Evolutionary conservation across 306 rosid species (phyloP), one percentile per base, ranked within the genome.

Genomic region (Prunus mongolica): DNA sequence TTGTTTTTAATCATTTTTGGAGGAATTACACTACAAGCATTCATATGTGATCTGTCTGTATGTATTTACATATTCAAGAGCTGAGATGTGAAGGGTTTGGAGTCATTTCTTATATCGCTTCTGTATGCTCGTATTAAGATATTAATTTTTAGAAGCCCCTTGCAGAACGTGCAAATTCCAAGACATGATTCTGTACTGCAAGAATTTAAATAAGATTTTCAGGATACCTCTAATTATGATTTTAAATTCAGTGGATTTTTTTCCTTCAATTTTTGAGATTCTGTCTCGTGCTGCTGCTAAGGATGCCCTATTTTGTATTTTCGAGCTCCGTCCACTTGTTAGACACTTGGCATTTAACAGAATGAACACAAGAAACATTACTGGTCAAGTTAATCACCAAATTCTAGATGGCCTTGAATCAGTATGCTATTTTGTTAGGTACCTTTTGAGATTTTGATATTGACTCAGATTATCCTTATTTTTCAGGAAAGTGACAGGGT

Each of bases 401-500:
- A 65, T 63, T 57, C 65, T 56, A 56, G 71, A 79, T 74, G 61
- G 18, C 82, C 34, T 68, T 65, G 47, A 67, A 71, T 52, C 54
- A 71, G 38, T 61, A 14, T 70, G 7, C 38, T 32, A 27, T 76
- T 60, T 11, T 71, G n/a, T 51, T 45, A 47, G 30, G 44, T 67
- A 38, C 58, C 22, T 71, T 67, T 86, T 65, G 58, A 63, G 45
- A 51, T 28, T 75, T 78, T 83, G 54, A 74, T 71, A 12, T 67
- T 67, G 61, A 58, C 69, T 57, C 55, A n/a, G 57, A 41, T 83
- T 58, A 32, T 76, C 56, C 74, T 81, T 83, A 28, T 62, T 81
- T 83, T 88, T 73, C 91, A 96, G 99, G 99, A 96, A 74, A 72
- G 90, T 55, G 87, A 91, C 72, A 87, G 99, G 69, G 93, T 76